Percentiles rank a stretch among this genome's conserved stretches.
Evolutionary conservation across 1,139 yeast genomes (phyloP).

Genomic region (Debaryomyces sp.): DNA sequence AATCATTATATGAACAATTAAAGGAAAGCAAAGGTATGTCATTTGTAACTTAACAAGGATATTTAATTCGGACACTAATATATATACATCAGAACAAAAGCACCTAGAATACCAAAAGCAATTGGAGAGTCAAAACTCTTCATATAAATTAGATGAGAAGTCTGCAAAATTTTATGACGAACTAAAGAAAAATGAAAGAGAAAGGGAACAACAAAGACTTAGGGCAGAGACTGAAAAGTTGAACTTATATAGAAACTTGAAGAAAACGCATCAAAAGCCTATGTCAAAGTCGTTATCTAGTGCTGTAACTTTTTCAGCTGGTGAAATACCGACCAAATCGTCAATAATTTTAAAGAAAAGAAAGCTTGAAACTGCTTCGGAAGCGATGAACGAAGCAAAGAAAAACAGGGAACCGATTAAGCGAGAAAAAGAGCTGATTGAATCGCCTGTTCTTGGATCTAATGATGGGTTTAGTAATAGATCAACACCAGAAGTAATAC

Average conservation of each 20-base stretch:
- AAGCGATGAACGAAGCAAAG: background rate
- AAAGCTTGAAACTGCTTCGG: background rate
- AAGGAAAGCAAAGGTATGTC: constrained; percentile 35
- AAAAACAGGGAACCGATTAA: background rate
- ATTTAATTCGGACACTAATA: constrained; percentile 3
- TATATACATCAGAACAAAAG: constrained; percentile 22
- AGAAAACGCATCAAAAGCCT: constrained; percentile 9
- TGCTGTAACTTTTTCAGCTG: background rate
- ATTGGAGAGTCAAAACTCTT: constrained; percentile 39
- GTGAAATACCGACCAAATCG: background rate
- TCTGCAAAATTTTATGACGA: constrained; percentile 31
- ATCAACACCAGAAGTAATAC: background rate
- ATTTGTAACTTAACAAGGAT: background rate
- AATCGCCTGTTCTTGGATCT: background rate
- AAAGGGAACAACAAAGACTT: constrained; percentile 17
- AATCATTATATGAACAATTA: constrained; percentile 40
- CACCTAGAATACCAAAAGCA: constrained; percentile 37
- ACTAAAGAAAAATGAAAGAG: constrained; percentile 20
- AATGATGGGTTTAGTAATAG: background rate
- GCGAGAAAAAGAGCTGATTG: background rate
- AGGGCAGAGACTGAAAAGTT: constrained; percentile 14
- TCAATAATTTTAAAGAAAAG: background rate
- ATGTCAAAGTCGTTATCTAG: background rate
- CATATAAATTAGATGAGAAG: constrained; percentile 37
- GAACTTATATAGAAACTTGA: constrained; percentile 13